Evolutionary conservation across 495 filamentous ascomycete species (phyloP), one percentile per base, ranked within the genome.

Genomic region (Gamarada debralockiae): DNA sequence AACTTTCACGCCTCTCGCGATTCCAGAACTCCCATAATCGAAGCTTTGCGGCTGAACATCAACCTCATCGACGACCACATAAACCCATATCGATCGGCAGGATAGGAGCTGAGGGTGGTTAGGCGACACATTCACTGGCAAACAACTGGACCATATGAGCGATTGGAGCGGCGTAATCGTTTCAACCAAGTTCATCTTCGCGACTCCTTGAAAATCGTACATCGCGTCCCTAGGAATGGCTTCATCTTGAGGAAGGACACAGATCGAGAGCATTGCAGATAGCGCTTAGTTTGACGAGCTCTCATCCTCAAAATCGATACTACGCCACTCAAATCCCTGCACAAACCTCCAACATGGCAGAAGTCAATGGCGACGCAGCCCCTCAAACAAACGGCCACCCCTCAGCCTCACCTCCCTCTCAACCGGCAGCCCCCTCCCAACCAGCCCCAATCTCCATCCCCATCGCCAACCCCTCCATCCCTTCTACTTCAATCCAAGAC

Each of bases 401-500:
- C n/a, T 56, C 62, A 22, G 34, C 27, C 25, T 50, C 49, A 17
- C 57, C 52, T 25, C 52, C 57, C 12, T 50, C 48, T 2, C 58
- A 54, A 41, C 48, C 62, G 13, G 24, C 50, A 20, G 10, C 41
- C 2, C 46, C 66, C n/a, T 48, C 75, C 66, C 59, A 65, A 46
- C n/a, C 63, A 46, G 64, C 67, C 60, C 63, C 72, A 63, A 45
- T 71, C 61, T 34, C 58, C 56, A 38, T 65, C 49, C 22, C 61
- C 33, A 48, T 45, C 59, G 42, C 55, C 55, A 57, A 55, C 52
- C 60, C 65, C 58, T 44, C 58, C 58, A 22, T 61, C 59, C 44
- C 58, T 1, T 64, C 70, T 1, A 83, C 75, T 23, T 85, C 83
- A 0, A 62, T 78, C 15, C 72, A 73, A 65, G 85, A 89, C 61